Evolutionary conservation across 352 stramenopile genomes (phyloP).

Genomic region (Phytopythium mirpurense): DNA sequence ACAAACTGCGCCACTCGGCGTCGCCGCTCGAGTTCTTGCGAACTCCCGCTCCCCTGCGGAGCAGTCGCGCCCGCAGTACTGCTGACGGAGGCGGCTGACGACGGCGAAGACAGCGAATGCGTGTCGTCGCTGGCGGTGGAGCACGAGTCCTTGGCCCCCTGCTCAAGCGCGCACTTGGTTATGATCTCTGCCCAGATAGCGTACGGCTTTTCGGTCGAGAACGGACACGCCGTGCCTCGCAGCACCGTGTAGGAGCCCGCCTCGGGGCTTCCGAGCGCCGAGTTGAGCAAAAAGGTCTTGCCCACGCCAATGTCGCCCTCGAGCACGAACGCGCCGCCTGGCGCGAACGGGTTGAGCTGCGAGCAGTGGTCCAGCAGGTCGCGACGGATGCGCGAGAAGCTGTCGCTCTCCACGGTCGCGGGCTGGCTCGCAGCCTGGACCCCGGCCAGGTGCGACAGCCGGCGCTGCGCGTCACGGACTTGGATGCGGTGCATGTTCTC

Average conservation of each 20-base stretch:
- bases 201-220: conserved; percentile 72
- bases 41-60: neutral
- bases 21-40: conserved; percentile 30
- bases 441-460: conserved; percentile 49
- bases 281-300: conserved; percentile 75
- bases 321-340: conserved; percentile 66
- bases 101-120: neutral
- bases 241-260: conserved; percentile 50
- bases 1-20: conserved; percentile 59
- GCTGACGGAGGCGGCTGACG: neutral
- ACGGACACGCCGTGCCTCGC: conserved; percentile 66
- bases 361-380: conserved; percentile 63
- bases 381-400: conserved; percentile 41
- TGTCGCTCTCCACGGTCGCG: conserved; percentile 62
- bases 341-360: conserved; percentile 54
- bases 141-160: neutral
- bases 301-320: conserved; percentile 82
- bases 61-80: neutral
- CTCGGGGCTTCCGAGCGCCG: conserved; percentile 43
- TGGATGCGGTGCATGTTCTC: conserved; percentile 86
- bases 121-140: neutral
- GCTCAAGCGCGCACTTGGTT: conserved; percentile 49
- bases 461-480: conserved; percentile 69
- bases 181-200: conserved; percentile 79
- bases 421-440: conserved; percentile 30